Base-by-base conservation (phyloP, 2,329 filamentous ascomycete species). In the Boeremia lycopersici region DNA sequence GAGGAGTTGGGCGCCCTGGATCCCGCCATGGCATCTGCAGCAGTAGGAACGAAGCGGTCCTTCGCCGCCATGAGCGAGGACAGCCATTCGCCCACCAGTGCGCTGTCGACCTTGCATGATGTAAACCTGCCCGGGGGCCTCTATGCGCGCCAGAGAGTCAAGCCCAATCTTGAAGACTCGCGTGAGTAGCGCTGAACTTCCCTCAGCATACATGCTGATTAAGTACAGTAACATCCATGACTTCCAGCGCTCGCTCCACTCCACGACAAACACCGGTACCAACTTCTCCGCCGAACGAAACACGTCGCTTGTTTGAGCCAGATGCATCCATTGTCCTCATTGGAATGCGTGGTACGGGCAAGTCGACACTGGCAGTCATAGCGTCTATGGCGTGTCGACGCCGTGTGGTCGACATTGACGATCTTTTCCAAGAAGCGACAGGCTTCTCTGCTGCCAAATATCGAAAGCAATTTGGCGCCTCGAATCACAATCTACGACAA, bases 311-410 rank as follows among this genome's bases (percentile, higher is more conserved):
- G 15, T 89, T 89, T 65, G 75, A 79, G 8, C 72, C 80, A 9
- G 82, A 89, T 77, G 86, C 87, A 2, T 91, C 89, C 1, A 85
- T 93, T 50, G 83, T 92, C 6, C 79, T 93, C 15, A 82, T 89
- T 19, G 89, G 89, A 2, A 86, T 91, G 51, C 85, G 88, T 12
- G 89, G 89, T 10, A 85, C 87, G 5, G 89, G 89, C 13, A 92
- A 92, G 72, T 89, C 88, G 1, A 91, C 88, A 1, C 77, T 93
- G 10, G 89, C 87, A 12, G 84, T 93, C 42, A 90, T 93, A 58
- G 87, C 89, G 6, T 89, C 89, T 0, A 86, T 86, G 7, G 87
- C 88, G 43, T 86, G 89, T 71, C 84, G 85, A 48, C 81, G 87
- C 35, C 85, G 85, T 48, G 79, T 92, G 2, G 77, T 92, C 48